phyloP scores from a whole-genome alignment of 345 rosid species.

The Gynandropsis gynandra region DNA sequence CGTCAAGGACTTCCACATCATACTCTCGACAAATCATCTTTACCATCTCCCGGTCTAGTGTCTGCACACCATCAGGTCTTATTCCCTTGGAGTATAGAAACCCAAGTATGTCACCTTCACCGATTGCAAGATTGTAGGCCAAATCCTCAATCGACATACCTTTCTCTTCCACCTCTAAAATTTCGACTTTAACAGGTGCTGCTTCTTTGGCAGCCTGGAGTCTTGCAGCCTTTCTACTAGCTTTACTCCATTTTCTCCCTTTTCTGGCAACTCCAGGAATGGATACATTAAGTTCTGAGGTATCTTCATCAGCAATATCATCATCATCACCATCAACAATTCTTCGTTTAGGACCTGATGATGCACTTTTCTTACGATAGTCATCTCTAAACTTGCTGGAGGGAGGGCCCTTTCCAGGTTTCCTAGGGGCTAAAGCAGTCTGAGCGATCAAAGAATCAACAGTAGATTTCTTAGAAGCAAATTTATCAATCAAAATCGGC shows the following conservation, averaged over 20 bases:
- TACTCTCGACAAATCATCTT: conserved; percentile 86
- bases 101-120: conserved; percentile 92
- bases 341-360: conserved; percentile 58
- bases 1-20: conserved; percentile 84
- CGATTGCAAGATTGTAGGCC: conserved; percentile 67
- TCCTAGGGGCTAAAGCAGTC: conserved; percentile 67
- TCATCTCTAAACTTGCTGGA: conserved; percentile 69
- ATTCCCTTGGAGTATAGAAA: conserved; percentile 79
- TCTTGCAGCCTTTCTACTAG: conserved; percentile 87
- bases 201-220: conserved; percentile 89
- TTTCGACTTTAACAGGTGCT: conserved; percentile 93
- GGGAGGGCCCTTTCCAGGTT: conserved; percentile 70
- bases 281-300: conserved; percentile 44
- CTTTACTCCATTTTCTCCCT: conserved; percentile 99
- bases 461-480: conserved; percentile 65
- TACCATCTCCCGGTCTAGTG: conserved; percentile 84
- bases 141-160: conserved; percentile 89
- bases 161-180: conserved; percentile 81
- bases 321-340: conserved; percentile 39
- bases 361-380: conserved; percentile 47
- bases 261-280: conserved; percentile 68
- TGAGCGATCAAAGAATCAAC: conserved; percentile 66
- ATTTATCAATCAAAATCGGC: conserved; percentile 90
- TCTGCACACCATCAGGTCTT: conserved; percentile 94
- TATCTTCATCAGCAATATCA: conserved; percentile 47